Evolutionary conservation across 768 basidiomycete species (phyloP), one percentile per base, ranked within the genome.

Genomic region (Boletus fagicola): DNA sequence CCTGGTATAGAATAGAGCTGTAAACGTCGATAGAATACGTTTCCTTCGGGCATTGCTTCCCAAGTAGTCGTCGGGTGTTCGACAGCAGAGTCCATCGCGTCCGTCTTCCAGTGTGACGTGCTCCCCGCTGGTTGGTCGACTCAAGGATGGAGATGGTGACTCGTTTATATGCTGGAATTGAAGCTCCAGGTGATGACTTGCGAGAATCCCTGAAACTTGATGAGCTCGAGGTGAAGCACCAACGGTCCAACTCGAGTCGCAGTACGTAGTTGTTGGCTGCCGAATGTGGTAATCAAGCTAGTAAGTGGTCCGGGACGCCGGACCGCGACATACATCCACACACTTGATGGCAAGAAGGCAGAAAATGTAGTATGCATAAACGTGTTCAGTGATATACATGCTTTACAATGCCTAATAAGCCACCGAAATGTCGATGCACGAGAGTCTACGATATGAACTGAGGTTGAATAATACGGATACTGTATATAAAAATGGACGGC

Each of bases 11-110:
- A 83, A 69, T 98, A 98, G 24, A 94, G 78, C 60, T 89, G 88
- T 63, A 94, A 85, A 53, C 88, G 80, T 68, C 88, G 78, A 68
- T 98, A 98, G 76, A 97, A 98, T 33, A 88, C 90, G 64, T 78
- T 85, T 26, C 89, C 90, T 66, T 90, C 84, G 70, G 87, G 83
- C 87, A 97, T 92, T 43, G 94, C 83, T 71, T 95, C 87, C 96
- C 96, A 98, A 72, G 83, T 81, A 31, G 84, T 72, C 3, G 90
- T 91, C 2, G 92, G 90, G 64, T 92, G 90, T 50, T 88, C 85
- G 15, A 76, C 65, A 74, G 82, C 81, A 6, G 64, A 16, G 24
- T 72, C 69, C 71, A 73, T 71, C 52, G 49, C 13, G 47, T 49
- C 35, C 44, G 38, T 50, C 36, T 50, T 57, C 15, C 47, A 28